A percentile compares a stretch with the other conserved stretches of the same genome.
These are phyloP conservation scores for Bipolaris sorokiniana DNA, from an alignment of 2,329 filamentous ascomycete species.

Conservation along the genomic window DNA sequence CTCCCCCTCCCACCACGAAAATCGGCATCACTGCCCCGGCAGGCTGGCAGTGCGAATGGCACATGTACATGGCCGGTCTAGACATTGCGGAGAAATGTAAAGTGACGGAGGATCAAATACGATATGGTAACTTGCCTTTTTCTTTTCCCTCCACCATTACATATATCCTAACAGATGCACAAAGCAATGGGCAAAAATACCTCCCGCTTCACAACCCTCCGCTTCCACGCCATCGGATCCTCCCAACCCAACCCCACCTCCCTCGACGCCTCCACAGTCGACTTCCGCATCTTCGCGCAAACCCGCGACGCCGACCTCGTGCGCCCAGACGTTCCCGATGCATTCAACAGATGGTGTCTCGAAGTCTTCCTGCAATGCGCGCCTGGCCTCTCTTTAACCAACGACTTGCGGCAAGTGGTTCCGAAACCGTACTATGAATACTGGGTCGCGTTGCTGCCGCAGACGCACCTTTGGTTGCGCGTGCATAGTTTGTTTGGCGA, in stretches of 20 bases:
- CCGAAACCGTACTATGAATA: constrained; percentile 39
- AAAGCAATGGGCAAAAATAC: constrained; percentile 34
- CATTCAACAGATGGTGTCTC: constrained; percentile 35
- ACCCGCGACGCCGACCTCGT: constrained; percentile 29
- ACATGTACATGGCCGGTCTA: constrained; percentile 36
- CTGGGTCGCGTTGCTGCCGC: constrained; percentile 33
- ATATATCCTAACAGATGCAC: too few relatives aligned
- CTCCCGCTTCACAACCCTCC: constrained; percentile 26
- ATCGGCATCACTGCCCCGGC: constrained; percentile 34
- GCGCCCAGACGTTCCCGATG: constrained; percentile 29
- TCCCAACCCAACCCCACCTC: constrained; percentile 35
- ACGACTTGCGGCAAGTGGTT: constrained; percentile 30
- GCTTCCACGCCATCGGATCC: constrained; percentile 42
- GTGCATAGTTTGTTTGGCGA: constrained; percentile 28
- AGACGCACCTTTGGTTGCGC: constrained; percentile 25
- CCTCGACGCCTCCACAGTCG: constrained; percentile 47
- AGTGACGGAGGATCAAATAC: constrained; percentile 32
- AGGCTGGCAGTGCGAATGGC: constrained; percentile 39
- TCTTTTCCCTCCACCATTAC: too few relatives aligned
- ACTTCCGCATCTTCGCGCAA: constrained; percentile 43
- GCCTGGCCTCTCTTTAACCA: constrained; percentile 48
- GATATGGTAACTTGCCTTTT: constrained; percentile 11
- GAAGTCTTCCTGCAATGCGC: constrained; percentile 49
- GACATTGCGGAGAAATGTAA: constrained; percentile 38
- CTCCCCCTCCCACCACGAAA: constrained; percentile 59